Evolutionary conservation across 78 protist genomes (phyloP), one percentile per base, ranked within the genome.

Genomic region (Cavenderia fasciculata): DNA sequence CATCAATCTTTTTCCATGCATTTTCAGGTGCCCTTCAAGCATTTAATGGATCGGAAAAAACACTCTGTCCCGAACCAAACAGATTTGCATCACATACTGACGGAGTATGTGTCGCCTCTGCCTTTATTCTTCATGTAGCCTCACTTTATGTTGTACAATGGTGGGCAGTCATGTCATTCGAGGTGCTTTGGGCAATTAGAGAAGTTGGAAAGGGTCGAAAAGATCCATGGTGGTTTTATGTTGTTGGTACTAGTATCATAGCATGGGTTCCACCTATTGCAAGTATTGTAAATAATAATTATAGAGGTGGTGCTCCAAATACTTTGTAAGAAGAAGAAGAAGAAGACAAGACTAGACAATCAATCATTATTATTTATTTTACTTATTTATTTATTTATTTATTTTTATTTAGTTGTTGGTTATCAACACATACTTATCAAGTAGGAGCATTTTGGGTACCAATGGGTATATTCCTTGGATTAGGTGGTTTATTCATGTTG

Each of bases 41-140:
- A 11, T 56, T 82, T 56, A 62, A 78, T 78, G 88, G 76, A 6
- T 47, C 88, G 14, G 75, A 78, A 43, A 78, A 63, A 25, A 78
- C 88, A 10, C 41, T 78, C 0, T 78, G 88, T 52, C 88, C 88
- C 21, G 25, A 44, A 14, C 63, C 68, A 2, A 18, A 51, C 27
- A 47, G 88, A 65, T 66, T 21, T 52, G 73, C 77, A 0, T 51
- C 34, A 0, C 33, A 38, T 38, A 41, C 34, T 1, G 88, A 78
- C 12, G 40, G 16, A 23, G 59, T 49, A 27, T 78, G 88, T 78
- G 56, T 44, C 0, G 74, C 88, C 10, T 52, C 77, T 7, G 88
- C 68, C 25, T 65, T 78, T 41, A 65, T 78, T 12, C 34, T 65
- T 25, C 88, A 78, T 29, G 36, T 78, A 11, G 47, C 43, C 27